Base-by-base conservation (phyloP, 1,139 yeast species). In the Magnusiomyces paraingens region DNA sequence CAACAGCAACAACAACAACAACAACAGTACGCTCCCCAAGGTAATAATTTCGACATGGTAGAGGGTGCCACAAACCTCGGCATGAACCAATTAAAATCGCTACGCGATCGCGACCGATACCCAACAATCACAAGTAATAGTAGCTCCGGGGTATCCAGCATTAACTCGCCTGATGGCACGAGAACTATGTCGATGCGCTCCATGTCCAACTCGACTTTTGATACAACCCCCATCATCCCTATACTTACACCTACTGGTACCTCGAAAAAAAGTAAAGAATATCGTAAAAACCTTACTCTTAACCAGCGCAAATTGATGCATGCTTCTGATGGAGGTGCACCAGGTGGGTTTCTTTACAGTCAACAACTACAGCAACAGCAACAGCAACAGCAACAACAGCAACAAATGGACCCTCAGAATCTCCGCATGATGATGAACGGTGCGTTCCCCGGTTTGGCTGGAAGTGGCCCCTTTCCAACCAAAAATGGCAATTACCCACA, bases 171-270 rank as follows among this genome's bases (percentile, higher is more conserved):
- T 5, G 32, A 26, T 26, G 39, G 21, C 20, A 11, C 22, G n/a
- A 22, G 49, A 15, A 18, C 49, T 26, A 46, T 45, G 48, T 45
- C 48, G 3, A 11, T 45, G 17, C n/a, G 35, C n/a, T 20, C 35
- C 14, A 45, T 45, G 48, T 29, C 48, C n/a, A 26, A 45, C 18
- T 26, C 40, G 3, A n/a, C 49, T 2, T 46, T 46, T 26, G 49
- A 46, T 41, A 46, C 49, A 18, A 36, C 49, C 14, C 49, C 49
- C 18, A 35, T 46, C 29, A 46, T 46, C n/a, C 49, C 49, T 14
- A 10, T 46, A 3, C 32, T 46, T 2, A 15, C 41, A 4, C 18
- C 49, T 10, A 6, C 26, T n/a, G 38, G 38, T 11, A 41, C 20
- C 20, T 17, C 49, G 4, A 40, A 36, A 18, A n/a, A 46, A 20